A percentile compares a stretch with the other conserved stretches of the same genome.
Conservation (phyloP, 805 yeast species). For the Pichia membranifaciens region DNA sequence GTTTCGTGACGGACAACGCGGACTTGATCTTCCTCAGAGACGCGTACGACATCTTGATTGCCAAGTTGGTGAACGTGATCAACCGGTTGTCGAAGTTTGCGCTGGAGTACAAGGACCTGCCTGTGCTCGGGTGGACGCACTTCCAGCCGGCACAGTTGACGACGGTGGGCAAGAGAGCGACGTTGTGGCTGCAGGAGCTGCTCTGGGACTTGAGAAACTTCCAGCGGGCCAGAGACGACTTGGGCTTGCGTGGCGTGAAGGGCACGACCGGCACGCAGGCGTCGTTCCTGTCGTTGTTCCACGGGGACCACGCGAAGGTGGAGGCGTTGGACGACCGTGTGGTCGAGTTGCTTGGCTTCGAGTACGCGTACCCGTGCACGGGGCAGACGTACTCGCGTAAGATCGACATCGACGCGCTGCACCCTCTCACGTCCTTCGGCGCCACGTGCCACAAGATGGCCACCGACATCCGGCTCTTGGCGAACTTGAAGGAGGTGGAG, state of each 20-base stretch:
- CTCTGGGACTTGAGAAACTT: constrained; percentile 97
- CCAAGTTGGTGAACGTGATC: constrained; percentile 92
- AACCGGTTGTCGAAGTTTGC: constrained; percentile 87
- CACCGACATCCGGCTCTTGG: constrained; percentile 91
- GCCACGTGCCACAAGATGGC: constrained; percentile 97
- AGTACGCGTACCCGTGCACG: constrained; percentile 92
- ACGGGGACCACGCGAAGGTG: constrained; percentile 95
- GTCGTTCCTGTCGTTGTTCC: constrained; percentile 89
- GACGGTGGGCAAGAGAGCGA: constrained; percentile 97
- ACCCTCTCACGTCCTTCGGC: constrained; percentile 91
- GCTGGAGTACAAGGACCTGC: constrained; percentile 84
- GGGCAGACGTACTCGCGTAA: constrained; percentile 99
- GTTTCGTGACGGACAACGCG: constrained; percentile 97
- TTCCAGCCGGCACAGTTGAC: constrained; percentile 99
- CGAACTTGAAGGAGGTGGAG: constrained; percentile 94
- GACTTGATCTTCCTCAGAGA: constrained; percentile 94
- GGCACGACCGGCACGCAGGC: constrained; percentile 99
- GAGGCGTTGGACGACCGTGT: constrained; percentile 89
- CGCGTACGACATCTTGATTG: constrained; percentile 88
- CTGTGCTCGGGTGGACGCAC: constrained; percentile 98
- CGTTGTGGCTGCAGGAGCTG: constrained; percentile 95
- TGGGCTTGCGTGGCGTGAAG: constrained; percentile 96
- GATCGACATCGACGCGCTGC: constrained; percentile 90
- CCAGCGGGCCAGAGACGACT: constrained; percentile 91
- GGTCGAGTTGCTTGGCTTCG: constrained; percentile 88